Evolutionary conservation across 306 rosid species (phyloP).

Genomic region (Rubus idaeus): DNA sequence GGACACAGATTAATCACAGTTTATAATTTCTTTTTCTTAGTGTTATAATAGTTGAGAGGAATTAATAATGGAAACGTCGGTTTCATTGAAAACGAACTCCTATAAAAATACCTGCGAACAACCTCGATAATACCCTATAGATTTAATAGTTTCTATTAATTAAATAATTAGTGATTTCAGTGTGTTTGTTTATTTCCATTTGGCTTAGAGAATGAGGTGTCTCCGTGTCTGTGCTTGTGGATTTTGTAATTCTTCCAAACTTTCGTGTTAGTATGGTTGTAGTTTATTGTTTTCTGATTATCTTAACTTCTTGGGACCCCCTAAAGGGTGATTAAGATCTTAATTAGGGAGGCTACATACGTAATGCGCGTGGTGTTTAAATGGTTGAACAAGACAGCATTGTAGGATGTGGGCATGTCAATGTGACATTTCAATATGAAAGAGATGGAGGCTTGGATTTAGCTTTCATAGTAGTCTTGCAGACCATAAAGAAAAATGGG

Average conservation of each 20-base stretch:
- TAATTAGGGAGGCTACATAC: background rate
- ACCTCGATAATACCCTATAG: conserved; percentile 24
- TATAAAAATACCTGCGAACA: conserved; percentile 35
- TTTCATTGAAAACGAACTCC: conserved; percentile 38
- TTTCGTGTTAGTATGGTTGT: background rate
- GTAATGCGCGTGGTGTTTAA: background rate
- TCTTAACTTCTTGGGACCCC: conserved; percentile 5
- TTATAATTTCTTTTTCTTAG: background rate
- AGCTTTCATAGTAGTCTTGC: background rate
- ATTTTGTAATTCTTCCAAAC: conserved; percentile 25
- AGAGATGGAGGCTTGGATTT: background rate
- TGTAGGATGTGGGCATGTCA: background rate
- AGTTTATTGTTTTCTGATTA: conserved; percentile 1
- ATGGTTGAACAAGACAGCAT: background rate
- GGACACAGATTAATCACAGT: conserved; percentile 41
- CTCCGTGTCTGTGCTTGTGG: conserved; percentile 7
- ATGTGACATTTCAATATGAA: conserved; percentile 6
- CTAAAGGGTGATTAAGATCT: conserved; percentile 4
- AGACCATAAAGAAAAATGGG: background rate
- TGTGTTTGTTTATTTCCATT: background rate
- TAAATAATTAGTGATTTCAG: background rate
- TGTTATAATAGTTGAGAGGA: background rate
- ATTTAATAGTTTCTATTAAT: background rate
- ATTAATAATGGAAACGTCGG: conserved; percentile 23
- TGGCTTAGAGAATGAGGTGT: conserved; percentile 11